A percentile compares a stretch with the other conserved stretches of the same genome.
phyloP scores from a whole-genome alignment of 2,329 filamentous ascomycete genomes.

The Botrytis medusae region DNA sequence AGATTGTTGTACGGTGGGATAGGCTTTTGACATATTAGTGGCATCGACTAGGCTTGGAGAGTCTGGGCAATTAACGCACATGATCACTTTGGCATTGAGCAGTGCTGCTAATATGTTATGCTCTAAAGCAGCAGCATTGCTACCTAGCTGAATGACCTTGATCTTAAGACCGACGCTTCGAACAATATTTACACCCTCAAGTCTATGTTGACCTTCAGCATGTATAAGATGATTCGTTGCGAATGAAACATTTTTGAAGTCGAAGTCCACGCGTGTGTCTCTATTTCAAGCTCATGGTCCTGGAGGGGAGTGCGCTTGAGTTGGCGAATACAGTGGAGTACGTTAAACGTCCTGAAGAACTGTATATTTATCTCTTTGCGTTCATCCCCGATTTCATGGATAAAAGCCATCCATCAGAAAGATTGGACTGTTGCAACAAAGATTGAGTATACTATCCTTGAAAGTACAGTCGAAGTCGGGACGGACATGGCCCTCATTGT shows the following conservation, averaged over 20 bases:
- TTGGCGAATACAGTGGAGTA: not conserved
- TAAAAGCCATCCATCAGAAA: not conserved
- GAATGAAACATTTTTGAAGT: slow-evolving; percentile 46
- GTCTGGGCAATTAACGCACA: slow-evolving; percentile 28
- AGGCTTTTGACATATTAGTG: slow-evolving; percentile 31
- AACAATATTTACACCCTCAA: slow-evolving; percentile 24
- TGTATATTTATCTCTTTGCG: not conserved
- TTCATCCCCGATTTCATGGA: slow-evolving; percentile 15
- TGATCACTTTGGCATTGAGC: slow-evolving; percentile 41
- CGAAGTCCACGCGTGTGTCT: slow-evolving; percentile 40
- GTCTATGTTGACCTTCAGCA: slow-evolving; percentile 12
- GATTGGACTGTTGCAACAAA: not conserved
- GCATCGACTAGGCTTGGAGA: slow-evolving; percentile 29
- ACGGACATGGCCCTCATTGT: not conserved
- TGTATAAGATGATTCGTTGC: slow-evolving; percentile 33
- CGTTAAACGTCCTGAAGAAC: not conserved
- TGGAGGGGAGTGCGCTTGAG: not conserved
- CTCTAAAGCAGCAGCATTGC: slow-evolving; percentile 41
- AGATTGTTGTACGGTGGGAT: slow-evolving; percentile 33
- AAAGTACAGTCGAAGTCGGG: not conserved
- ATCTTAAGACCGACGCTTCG: slow-evolving; percentile 21
- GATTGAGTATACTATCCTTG: not conserved
- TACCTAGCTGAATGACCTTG: slow-evolving; percentile 20
- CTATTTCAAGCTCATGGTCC: not conserved
- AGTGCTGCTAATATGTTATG: slow-evolving; percentile 46